phyloP scores from a whole-genome alignment of 257 asterid species.

The Handroanthus guayacan region DNA sequence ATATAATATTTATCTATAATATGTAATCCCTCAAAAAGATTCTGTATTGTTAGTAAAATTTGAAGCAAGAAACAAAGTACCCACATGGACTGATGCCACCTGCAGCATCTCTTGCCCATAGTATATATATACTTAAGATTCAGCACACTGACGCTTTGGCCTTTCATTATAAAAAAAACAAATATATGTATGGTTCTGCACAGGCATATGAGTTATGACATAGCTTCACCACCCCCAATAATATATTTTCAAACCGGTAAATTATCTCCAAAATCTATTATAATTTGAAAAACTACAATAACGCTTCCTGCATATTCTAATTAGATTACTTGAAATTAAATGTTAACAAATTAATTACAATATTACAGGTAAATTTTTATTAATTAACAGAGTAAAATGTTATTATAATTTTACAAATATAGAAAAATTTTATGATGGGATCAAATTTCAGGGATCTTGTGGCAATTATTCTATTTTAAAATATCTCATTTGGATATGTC shows the following conservation, averaged over 20 bases:
- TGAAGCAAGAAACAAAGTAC: conserved; percentile 23
- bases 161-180: background rate
- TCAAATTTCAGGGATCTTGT: too few relatives aligned
- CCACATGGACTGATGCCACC: conserved; percentile 27
- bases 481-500: background rate
- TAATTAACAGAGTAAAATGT: too few relatives aligned
- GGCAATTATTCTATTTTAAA: too few relatives aligned
- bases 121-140: conserved; percentile 19
- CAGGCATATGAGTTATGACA: background rate
- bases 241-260: background rate
- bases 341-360: too few relatives aligned
- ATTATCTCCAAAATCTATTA: too few relatives aligned
- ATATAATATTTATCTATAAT: conserved; percentile 3
- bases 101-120: conserved; percentile 1
- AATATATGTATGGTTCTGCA: background rate
- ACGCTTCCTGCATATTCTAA: too few relatives aligned
- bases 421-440: too few relatives aligned
- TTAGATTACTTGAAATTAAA: too few relatives aligned
- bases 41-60: background rate
- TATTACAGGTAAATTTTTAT: too few relatives aligned
- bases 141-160: conserved; percentile 3
- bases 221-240: background rate
- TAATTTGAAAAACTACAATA: too few relatives aligned
- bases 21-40: conserved; percentile 16
- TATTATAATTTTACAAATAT: too few relatives aligned